Percentiles rank a stretch among this genome's conserved stretches.
phyloP scores from a whole-genome alignment of 2,329 filamentous ascomycete species.

The Aspergillus brunneoviolaceus region DNA sequence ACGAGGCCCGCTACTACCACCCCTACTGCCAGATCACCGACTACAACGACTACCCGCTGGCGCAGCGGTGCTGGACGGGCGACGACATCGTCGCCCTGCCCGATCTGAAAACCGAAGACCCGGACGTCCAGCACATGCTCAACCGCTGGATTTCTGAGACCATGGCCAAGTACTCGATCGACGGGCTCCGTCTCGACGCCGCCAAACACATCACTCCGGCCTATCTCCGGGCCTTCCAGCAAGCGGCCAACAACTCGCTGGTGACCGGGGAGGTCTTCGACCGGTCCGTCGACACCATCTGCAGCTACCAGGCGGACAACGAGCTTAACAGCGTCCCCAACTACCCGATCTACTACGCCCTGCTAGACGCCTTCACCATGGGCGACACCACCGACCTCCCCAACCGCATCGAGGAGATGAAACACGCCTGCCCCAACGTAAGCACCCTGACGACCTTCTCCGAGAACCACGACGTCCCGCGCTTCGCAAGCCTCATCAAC shows the following conservation, averaged over 20 bases:
- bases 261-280: constrained; percentile 49
- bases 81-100: constrained; percentile 48
- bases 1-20: constrained; percentile 27
- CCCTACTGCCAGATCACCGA: constrained; percentile 31
- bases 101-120: constrained; percentile 48
- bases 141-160: constrained; percentile 42
- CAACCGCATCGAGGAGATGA: constrained; percentile 25
- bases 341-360: constrained; percentile 43
- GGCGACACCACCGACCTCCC: constrained; percentile 32
- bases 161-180: constrained; percentile 47
- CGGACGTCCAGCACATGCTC: constrained; percentile 41
- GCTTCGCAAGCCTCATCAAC: constrained; percentile 53
- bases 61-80: constrained; percentile 53
- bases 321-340: constrained; percentile 48
- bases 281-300: constrained; percentile 38
- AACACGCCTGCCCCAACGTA: constrained; percentile 40
- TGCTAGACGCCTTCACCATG: constrained; percentile 35
- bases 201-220: constrained; percentile 46
- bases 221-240: constrained; percentile 43
- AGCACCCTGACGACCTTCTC: constrained; percentile 53
- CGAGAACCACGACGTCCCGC: constrained; percentile 61
- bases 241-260: constrained; percentile 40
- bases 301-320: constrained; percentile 42
- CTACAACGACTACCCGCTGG: constrained; percentile 36
- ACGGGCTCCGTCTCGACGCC: constrained; percentile 54